phyloP scores from a whole-genome alignment of 176 grass and related monocot genomes.

The Typha latifolia region DNA sequence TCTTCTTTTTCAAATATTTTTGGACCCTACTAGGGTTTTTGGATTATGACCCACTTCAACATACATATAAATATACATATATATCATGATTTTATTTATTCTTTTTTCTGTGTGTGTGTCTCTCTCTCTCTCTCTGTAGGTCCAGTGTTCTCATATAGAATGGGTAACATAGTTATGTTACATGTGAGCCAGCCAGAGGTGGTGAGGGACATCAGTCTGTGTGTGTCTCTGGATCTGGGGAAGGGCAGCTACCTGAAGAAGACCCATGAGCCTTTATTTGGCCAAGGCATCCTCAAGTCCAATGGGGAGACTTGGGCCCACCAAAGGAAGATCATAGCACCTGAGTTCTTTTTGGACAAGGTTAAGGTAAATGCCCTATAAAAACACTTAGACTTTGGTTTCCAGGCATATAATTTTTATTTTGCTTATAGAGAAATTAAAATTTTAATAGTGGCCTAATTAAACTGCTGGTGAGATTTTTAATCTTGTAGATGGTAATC shows the following conservation, averaged over 20 bases:
- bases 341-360: conserved; percentile 87
- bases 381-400: neutral
- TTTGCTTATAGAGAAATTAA: too few species aligned
- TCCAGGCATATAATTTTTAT: neutral
- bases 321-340: conserved; percentile 90
- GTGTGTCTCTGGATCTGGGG: conserved; percentile 71
- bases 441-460: too few species aligned
- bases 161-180: conserved; percentile 73
- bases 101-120: too few species aligned
- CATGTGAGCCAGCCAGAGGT: conserved; percentile 76
- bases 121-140: conserved; percentile 30
- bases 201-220: conserved; percentile 76
- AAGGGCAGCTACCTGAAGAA: conserved; percentile 91
- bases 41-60: too few species aligned
- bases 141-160: conserved; percentile 62
- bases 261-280: conserved; percentile 87
- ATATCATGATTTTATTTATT: too few species aligned
- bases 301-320: conserved; percentile 65
- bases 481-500: too few species aligned
- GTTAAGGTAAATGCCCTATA: conserved; percentile 45
- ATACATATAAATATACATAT: too few species aligned
- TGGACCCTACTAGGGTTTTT: too few species aligned
- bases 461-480: too few species aligned
- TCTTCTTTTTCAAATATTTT: too few species aligned
- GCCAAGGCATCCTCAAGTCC: conserved; percentile 80